Base-by-base conservation (phyloP, 192 early-diverging fungal genomes). In the Paraglomus occultum region DNA sequence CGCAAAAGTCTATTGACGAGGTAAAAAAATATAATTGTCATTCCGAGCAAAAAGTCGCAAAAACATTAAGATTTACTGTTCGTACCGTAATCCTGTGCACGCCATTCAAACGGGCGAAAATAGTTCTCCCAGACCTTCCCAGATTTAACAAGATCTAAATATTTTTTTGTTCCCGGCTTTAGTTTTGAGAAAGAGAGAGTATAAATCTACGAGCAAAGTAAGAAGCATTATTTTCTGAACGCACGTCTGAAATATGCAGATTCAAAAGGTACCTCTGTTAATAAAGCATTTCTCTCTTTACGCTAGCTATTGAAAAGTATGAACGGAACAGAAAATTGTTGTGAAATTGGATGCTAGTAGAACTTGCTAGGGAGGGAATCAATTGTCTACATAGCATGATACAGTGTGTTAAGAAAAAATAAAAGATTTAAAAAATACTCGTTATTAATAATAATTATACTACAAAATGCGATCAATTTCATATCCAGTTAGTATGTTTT, bases 121-220 rank as follows among this genome's bases (percentile, higher is more conserved):
- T 67, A 67, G 50, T 53, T 52, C 38, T 45, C n/a, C 50, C 65
- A 67, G 2, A 67, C 51, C 40, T 67, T 67, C 38, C 31, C 65
- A 43, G 51, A 67, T 3, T n/a, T 14, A 67, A 12, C 15, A 53
- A 67, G 51, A 17, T 67, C n/a, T 3, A 8, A 53, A 12, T 11
- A 67, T 54, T 67, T 50, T 11, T 67, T 53, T 9, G 3, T 67
- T 45, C 65, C 46, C n/a, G n/a, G n/a, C n/a, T 31, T 22, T 14
- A 53, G 53, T 51, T 67, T 51, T 67, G 50, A 53, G 7, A 64
- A 64, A 48, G 47, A 53, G 10, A 40, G 51, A 53, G 65, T 52
- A 4, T 67, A 67, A 67, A 67, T 67, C 65, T 67, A 31, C 46
- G 62, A 64, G 47, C 15, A 64, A 64, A 64, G 18, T 17, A 64